Evolutionary conservation across 2,329 filamentous ascomycete species (phyloP).

Genomic region (Thielaviopsis cerberus): DNA sequence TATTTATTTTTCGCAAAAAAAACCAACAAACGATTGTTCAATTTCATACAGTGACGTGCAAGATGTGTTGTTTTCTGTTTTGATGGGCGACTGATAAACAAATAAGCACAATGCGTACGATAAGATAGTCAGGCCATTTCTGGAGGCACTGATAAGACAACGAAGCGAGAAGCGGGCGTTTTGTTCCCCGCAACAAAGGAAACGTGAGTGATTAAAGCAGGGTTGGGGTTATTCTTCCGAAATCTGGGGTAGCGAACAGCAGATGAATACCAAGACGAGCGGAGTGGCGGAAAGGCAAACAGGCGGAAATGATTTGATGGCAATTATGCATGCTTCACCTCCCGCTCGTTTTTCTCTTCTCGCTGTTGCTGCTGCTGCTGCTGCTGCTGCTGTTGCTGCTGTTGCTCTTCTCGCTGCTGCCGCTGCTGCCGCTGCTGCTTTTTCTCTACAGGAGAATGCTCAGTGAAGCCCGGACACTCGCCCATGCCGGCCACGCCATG

Average conservation of each 20-base stretch:
- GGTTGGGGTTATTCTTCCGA: background rate
- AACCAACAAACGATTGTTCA: too few relatives aligned
- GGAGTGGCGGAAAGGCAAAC: too few relatives aligned
- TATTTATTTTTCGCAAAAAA: background rate
- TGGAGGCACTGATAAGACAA: too few relatives aligned
- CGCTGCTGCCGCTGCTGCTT: background rate
- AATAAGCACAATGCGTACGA: background rate
- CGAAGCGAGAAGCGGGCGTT: background rate
- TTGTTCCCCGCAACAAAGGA: background rate
- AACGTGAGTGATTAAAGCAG: background rate
- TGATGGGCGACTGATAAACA: too few relatives aligned
- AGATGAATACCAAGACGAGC: background rate
- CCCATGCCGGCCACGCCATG: constrained; percentile 20
- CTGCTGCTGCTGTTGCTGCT: too few relatives aligned
- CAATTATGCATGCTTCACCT: background rate
- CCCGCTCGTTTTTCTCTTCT: too few relatives aligned
- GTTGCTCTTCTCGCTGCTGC: background rate
- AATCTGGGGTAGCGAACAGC: background rate
- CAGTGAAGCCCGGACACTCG: constrained; percentile 25
- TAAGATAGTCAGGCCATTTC: background rate
- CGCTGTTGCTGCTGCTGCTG: too few relatives aligned
- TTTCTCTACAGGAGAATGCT: constrained; percentile 14
- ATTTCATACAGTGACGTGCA: background rate
- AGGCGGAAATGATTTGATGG: background rate
- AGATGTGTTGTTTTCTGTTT: background rate